Base-by-base conservation (phyloP, 164 flowering plant genomes). In the Liquidambar formosana region DNA sequence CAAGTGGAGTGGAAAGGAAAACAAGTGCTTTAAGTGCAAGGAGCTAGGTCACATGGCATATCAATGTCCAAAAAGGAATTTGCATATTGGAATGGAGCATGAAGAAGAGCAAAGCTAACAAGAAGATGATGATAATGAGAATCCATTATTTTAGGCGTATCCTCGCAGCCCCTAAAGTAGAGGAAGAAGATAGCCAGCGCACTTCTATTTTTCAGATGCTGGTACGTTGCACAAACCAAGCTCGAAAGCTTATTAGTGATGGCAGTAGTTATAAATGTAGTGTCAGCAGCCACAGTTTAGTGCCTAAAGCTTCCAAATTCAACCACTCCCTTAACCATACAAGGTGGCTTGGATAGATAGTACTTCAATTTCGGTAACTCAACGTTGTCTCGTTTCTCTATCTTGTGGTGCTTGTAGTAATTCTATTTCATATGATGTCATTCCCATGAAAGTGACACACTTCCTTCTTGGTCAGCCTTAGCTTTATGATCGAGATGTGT, bases 171-270 rank as follows among this genome's bases (percentile, higher is more conserved):
- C 67, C 57, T 4, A 63, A 38, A 10, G 46, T 33, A 4, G 64
- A 63, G 10, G 18, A 45, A 14, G 51, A 62, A 14, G 65, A 62
- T 46, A 13, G 14, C 33, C 13, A 33, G n/a, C 27, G 52, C 19
- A 62, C 65, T 62, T 44, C 38, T 62, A 21, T 62, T 62, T 62
- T 62, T 62, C 27, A 62, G 18, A 45, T 21, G 18, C 28, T 23
- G 0, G 26, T 63, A 46, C 26, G 8, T 23, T 21, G 38, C 19
- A 16, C 3, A 12, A 19, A 44, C 1, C 26, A 43, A 63, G n/a
- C n/a, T 23, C 19, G 27, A 46, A 63, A 46, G 19, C 54, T 63
- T 22, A 63, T 63, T 22, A 46, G 46, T 63, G 66, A 63, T 25
- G 38, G 66, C 10, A 54, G 38, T 4, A 63, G 41, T 44, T 49